Evolutionary conservation across 768 basidiomycete species (phyloP), one percentile per base, ranked within the genome.

Genomic region (Tricholoma terreum): DNA sequence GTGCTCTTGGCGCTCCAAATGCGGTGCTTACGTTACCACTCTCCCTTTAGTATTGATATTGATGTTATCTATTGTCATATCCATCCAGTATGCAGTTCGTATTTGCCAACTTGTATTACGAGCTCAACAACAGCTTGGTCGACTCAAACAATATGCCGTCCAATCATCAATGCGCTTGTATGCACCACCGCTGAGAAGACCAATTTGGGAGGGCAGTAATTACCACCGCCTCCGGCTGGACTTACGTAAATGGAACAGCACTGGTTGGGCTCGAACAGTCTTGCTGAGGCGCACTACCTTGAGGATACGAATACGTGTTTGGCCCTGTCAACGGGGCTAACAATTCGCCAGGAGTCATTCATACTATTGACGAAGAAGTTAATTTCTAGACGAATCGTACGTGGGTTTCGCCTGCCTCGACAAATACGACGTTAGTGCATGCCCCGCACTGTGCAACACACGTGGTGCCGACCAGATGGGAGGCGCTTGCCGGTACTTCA

Each of bases 381-480:
- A 48, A 69, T 17, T 14, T 0, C 45, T 8, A 7, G 14, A 46
- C n/a, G 49, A 27, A 80, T n/a, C n/a, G 80, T 82, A 80, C 64
- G 80, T 80, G 79, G 79, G 79, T 55, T 82, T 78, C 57, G 77
- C 73, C 9, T 80, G 79, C 69, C 67, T 80, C 17, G 75, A 77
- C 58, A 67, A 71, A 50, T 82, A 82, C 61, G 79, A 80, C 57
- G 77, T 77, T 49, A 60, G 71, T 6, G 76, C 77, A 4, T 82
- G 79, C 50, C 76, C 80, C 11, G 63, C 65, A 15, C 69, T 75
- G 33, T 82, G 80, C 63, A 80, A 77, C 55, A 68, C 67, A 9
- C 75, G 79, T 27, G 74, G 70, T 8, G 68, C 75, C 4, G 79
- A 81, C 57, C 62, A 67, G 6, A 59, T 59, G 31, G 78, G 79